Evolutionary conservation across 1,284 basidiomycete species (phyloP).

Genomic region (Austroboletus olivaceoglutinosus): DNA sequence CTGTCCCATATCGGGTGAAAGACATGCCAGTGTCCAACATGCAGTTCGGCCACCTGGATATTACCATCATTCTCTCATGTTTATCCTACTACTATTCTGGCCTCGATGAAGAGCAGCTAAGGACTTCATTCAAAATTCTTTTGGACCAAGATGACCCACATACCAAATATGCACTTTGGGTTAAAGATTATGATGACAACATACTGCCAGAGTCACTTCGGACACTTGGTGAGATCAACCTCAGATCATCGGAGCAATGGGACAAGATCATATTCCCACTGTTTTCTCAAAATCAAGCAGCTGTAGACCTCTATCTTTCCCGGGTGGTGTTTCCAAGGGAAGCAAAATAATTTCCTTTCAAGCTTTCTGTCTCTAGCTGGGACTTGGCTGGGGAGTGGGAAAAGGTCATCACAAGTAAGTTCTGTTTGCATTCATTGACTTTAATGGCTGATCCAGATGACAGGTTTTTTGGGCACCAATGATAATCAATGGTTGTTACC

Average conservation of each 20-base stretch:
- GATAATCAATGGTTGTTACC: constrained; percentile 3
- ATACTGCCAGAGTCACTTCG: constrained; percentile 31
- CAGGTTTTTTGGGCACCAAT: constrained; percentile 11
- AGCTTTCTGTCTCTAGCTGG: too few species aligned
- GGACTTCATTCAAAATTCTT: constrained; percentile 38
- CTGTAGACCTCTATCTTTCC: too few species aligned
- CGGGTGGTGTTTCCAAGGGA: too few species aligned
- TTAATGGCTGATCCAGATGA: neutral
- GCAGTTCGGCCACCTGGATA: constrained; percentile 38
- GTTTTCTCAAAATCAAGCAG: too few species aligned
- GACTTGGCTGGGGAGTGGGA: too few species aligned
- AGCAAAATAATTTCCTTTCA: too few species aligned
- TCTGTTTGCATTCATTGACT: too few species aligned
- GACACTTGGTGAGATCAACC: too few species aligned
- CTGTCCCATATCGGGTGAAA: neutral
- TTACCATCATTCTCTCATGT: constrained; percentile 45
- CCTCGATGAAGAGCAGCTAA: constrained; percentile 38
- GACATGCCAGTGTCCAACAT: constrained; percentile 38
- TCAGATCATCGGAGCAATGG: too few species aligned
- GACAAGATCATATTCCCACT: constrained; percentile 32
- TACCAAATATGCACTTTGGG: constrained; percentile 44
- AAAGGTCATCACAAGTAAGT: neutral
- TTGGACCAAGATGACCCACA: constrained; percentile 42
- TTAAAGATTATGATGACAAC: constrained; percentile 7
- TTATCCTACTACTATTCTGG: constrained; percentile 52